Base-by-base conservation (phyloP, 192 early-diverging fungal species). In the Backusella morwellensis region DNA sequence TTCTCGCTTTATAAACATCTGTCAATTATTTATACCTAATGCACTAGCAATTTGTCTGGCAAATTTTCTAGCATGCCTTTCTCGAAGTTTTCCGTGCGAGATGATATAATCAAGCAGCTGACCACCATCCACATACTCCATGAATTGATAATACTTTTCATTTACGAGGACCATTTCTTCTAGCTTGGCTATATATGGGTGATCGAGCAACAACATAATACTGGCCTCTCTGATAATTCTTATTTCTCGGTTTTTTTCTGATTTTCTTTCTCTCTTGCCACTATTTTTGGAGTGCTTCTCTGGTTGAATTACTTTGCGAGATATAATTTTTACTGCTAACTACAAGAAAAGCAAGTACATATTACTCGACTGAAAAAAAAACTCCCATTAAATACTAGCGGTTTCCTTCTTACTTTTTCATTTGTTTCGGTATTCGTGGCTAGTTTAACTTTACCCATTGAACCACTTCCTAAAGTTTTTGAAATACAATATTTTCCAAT, bases 81-180 rank as follows among this genome's bases (percentile, higher is more conserved):
- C 94, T 73, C 90, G 90, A 47, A 95, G 84, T 26, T 91, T 83
- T 54, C 93, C 93, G 66, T 93, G 86, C 40, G 92, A 89, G 17
- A 93, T 90, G 75, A 95, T 94, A 76, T 93, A 92, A 80, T 95
- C 91, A 69, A 95, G 90, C 17, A 95, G 83, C 86, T 94, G 92
- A n/a, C 93, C 93, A n/a, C 93, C 93, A 68, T 82, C 87, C 59
- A 89, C 92, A 75, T 92, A 91, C 77, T 93, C 93, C 92, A 93
- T 93, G 41, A 93, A 85, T 41, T 93, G 87, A 81, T 91, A 91
- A 44, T 90, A 93, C 70, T 86, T 90, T 70, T 90, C 90, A 42
- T 86, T 77, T 11, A 87, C 87, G 67, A 92, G 88, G 15, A 89
- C 79, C 50, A 93, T 88, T 38, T 94, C 92, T 56, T 88, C 86